phyloP scores from a whole-genome alignment of 2,329 filamentous ascomycete species.

The Alternaria sp. region DNA sequence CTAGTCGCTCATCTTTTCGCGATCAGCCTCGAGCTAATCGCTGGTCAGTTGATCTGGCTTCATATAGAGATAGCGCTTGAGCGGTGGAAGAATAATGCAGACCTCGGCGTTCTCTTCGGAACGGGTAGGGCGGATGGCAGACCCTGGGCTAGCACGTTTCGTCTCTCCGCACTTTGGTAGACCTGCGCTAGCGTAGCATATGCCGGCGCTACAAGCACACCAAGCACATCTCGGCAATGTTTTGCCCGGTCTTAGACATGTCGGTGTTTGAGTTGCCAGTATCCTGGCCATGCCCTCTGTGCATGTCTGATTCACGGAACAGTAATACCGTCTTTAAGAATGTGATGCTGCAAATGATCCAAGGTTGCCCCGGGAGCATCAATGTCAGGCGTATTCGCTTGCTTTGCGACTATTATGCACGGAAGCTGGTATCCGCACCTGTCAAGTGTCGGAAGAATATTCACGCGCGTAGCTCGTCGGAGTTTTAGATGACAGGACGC shows the following conservation, averaged over 20 bases:
- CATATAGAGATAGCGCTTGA: slow-evolving; percentile 99
- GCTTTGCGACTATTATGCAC: background rate
- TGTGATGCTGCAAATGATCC: background rate
- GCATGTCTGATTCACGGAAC: background rate
- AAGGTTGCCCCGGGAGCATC: background rate
- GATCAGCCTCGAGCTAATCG: no score
- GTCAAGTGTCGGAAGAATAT: background rate
- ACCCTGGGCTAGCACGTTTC: background rate
- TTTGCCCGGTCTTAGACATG: background rate
- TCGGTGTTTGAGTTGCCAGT: background rate
- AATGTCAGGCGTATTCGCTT: background rate
- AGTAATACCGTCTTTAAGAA: background rate
- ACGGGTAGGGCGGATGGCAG: background rate
- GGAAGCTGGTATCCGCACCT: background rate
- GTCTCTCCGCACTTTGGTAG: slow-evolving; percentile 1
- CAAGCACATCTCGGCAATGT: slow-evolving; percentile 2
- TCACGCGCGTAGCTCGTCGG: background rate
- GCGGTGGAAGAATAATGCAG: slow-evolving; percentile 75
- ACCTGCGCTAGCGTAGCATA: background rate
- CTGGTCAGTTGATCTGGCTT: slow-evolving; percentile 83
- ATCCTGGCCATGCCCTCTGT: background rate
- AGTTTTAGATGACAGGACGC: background rate
- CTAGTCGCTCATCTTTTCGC: background rate
- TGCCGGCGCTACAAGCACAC: slow-evolving; percentile 5
- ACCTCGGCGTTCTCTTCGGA: background rate